Conservation (phyloP, 1,284 basidiomycete genomes). For the Heliocybe sulcata region DNA sequence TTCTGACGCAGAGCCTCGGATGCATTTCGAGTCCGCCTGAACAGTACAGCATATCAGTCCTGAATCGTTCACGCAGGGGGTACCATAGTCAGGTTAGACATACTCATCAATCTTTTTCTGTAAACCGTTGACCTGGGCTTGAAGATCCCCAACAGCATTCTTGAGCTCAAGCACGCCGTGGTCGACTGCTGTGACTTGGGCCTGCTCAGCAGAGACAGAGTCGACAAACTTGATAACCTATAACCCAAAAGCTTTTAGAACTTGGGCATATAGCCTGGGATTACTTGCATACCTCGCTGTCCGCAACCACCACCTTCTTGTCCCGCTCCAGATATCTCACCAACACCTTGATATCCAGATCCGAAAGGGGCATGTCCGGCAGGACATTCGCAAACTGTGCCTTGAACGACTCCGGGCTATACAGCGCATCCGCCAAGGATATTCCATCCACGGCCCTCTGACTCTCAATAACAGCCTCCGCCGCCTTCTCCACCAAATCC, state of each 20-base stretch:
- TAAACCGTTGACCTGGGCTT: conserved; percentile 57
- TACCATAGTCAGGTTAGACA: too few species aligned
- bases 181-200: conserved; percentile 64
- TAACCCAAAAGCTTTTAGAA: conserved; percentile 3
- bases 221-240: conserved; percentile 75
- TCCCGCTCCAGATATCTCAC: conserved; percentile 80
- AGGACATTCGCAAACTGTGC: conserved; percentile 45
- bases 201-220: conserved; percentile 25
- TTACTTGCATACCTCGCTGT: conserved; percentile 49
- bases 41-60: neutral
- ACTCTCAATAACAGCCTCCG: conserved; percentile 47
- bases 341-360: conserved; percentile 63
- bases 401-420: conserved; percentile 56
- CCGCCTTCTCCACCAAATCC: conserved; percentile 56
- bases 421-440: conserved; percentile 57
- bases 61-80: too few species aligned
- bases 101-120: conserved; percentile 67
- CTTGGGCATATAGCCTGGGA: neutral
- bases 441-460: conserved; percentile 39
- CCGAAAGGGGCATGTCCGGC: conserved; percentile 37
- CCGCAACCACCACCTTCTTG: conserved; percentile 48
- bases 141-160: conserved; percentile 55
- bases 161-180: conserved; percentile 70
- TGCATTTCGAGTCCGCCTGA: conserved; percentile 63
- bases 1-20: conserved; percentile 57